Percentiles rank a stretch among this genome's conserved stretches.
These are phyloP conservation scores for Globisporangium camurandrum DNA, from an alignment of 352 stramenopile genomes.

Conservation along the genomic window DNA sequence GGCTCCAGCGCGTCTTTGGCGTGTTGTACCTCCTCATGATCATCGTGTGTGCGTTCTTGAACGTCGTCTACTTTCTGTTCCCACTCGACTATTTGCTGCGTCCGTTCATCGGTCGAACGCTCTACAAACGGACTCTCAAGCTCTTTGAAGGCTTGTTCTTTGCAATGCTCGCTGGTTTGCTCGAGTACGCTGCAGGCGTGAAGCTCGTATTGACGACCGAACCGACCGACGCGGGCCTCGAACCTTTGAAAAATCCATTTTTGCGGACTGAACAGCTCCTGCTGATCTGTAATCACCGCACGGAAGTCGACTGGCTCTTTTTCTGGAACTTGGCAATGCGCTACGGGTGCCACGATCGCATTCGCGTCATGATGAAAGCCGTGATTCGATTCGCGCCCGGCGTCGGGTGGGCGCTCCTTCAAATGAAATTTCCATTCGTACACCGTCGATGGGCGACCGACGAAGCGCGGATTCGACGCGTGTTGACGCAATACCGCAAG, in stretches of 20 bases:
- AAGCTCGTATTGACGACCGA: constrained; percentile 54
- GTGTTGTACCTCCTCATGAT: constrained; percentile 39
- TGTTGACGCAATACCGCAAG: constrained; percentile 50
- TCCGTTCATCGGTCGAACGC: constrained; percentile 16
- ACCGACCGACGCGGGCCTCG: constrained; percentile 15
- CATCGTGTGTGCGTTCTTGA: constrained; percentile 41
- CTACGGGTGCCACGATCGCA: constrained; percentile 56
- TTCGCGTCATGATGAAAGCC: constrained; percentile 78
- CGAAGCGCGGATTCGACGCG: constrained; percentile 31
- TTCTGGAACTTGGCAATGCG: constrained; percentile 68
- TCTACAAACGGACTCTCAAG: constrained; percentile 23
- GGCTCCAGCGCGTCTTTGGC: constrained; percentile 31
- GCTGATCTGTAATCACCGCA: constrained; percentile 72
- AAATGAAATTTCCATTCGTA: constrained; percentile 69
- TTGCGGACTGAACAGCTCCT: constrained; percentile 34
- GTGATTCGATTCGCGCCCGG: constrained; percentile 50
- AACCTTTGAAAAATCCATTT: constrained; percentile 27
- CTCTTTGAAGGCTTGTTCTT: constrained; percentile 48
- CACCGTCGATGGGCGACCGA: constrained; percentile 68
- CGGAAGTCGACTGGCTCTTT: constrained; percentile 79
- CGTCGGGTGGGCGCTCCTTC: constrained; percentile 56
- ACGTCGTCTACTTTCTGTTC: constrained; percentile 55
- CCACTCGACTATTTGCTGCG: constrained; percentile 40
- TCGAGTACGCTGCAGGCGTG: constrained; percentile 51
- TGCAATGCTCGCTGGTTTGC: constrained; percentile 43